Base-by-base conservation (phyloP, 305 asterid species). In the Fraxinus latifolia region DNA sequence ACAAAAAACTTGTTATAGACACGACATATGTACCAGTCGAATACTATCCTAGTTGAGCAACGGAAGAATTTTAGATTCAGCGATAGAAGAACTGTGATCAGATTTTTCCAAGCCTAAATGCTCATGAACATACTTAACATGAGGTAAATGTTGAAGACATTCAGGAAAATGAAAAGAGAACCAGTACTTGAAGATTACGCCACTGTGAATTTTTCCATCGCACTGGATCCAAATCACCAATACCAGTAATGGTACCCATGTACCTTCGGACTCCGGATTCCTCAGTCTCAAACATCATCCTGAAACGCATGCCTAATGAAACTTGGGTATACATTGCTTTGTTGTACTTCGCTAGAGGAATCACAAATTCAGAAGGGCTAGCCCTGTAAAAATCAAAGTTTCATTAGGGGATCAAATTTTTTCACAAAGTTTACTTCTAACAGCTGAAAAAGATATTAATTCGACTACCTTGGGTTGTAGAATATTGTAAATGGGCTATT, bases 271-370 rank as follows among this genome's bases (percentile, higher is more conserved):
- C 93, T 42, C 97, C 97, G 21, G 96, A 91, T 84, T 95, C 99
- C 82, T 95, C 99, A 0, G 99, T 95, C 87, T 95, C 99, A 79
- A 95, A 93, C 95, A 91, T 92, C 99, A 95, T 95, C 88, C 99
- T 87, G 86, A 94, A 95, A 84, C 99, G 89, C 95, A 95, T 92
- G 12, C 99, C 98, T 32, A 84, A 84, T 5, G 98, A 90, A 55
- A 91, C 90, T 91, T 94, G 99, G 15, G 96, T 82, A 84, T 93
- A 95, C 96, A 94, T 93, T 81, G 98, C 92, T 89, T 95, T 94
- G 68, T 93, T 93, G 83, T 95, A 94, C 91, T 94, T 95, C 14
- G 99, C 99, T 25, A 95, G 88, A 3, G 99, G 98, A 74, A 93
- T 86, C 81, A 95, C 98, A 86, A 95, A 95, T 86, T 95, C 99